Evolutionary conservation across 2,329 filamentous ascomycete species (phyloP).

Genomic region (Aspergillus neoniger): DNA sequence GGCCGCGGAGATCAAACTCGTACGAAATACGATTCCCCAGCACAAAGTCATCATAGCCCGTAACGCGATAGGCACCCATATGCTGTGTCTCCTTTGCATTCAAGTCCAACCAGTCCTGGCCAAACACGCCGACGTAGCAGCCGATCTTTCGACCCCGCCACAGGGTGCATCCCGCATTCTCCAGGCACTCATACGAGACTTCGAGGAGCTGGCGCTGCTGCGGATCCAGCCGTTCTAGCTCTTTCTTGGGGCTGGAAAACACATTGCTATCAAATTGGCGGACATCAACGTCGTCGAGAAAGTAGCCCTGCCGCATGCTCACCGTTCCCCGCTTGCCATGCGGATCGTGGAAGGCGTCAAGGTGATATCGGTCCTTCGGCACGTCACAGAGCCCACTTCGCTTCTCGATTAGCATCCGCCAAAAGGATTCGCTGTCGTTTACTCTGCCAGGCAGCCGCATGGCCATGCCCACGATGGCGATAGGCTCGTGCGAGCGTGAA

Average conservation of each 20-base stretch:
- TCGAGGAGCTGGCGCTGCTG: conserved; percentile 37
- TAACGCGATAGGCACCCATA: conserved; percentile 12
- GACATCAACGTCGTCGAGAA: conserved; percentile 31
- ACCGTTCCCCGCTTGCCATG: conserved; percentile 12
- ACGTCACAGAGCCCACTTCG: conserved; percentile 19
- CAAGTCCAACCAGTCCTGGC: conserved; percentile 30
- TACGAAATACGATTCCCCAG: conserved; percentile 16
- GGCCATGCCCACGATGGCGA: conserved; percentile 19
- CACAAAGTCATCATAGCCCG: conserved; percentile 12
- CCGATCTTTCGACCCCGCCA: conserved; percentile 36
- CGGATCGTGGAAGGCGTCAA: conserved; percentile 26
- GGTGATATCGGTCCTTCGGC: conserved; percentile 27
- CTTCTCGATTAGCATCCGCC: conserved; percentile 24
- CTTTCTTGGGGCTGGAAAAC: conserved; percentile 26
- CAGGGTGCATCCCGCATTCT: conserved; percentile 30
- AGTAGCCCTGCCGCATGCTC: conserved; percentile 24
- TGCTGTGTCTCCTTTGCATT: conserved; percentile 20
- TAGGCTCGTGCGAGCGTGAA: not conserved
- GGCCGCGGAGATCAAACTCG: conserved; percentile 15
- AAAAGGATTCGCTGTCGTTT: conserved; percentile 18
- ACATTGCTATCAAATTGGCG: conserved; percentile 27
- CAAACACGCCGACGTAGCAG: conserved; percentile 27
- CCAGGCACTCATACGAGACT: conserved; percentile 35
- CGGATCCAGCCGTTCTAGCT: conserved; percentile 32
- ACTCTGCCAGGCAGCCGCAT: conserved; percentile 25